Base-by-base conservation (phyloP, 2,329 filamentous ascomycete genomes). In the Pseudogymnoascus verrucosus region DNA sequence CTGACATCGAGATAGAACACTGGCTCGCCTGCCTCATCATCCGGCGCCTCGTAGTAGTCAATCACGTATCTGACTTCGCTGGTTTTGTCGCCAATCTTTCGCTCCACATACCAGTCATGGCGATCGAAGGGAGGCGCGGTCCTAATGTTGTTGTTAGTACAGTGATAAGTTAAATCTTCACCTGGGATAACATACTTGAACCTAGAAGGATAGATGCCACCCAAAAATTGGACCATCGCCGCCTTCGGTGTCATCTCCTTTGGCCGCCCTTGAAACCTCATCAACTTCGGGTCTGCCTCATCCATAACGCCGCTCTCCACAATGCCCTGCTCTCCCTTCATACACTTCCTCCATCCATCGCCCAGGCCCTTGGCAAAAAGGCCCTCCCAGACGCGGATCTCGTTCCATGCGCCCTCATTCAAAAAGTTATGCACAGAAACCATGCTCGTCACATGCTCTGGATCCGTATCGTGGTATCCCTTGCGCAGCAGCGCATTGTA, bases 401-500 rank as follows among this genome's bases (percentile, higher is more conserved):
- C 95, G 16, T 85, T 84, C 95, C 95, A 99, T 6, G 95, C 95
- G 67, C 95, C 95, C 76, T 99, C 95, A 75, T 99, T 99, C 65
- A 99, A 77, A 72, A 97, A 98, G 77, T 99, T 99, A 80, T 99
- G 95, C 10, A 98, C 91, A 0, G 91, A 89, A 5, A 99, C 95
- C 95, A 99, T 99, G 72, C 89, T 88, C 77, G 97, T 93, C 12
- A 99, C 93, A 3, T 93, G 92, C 19, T 93, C 95, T 63, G 91
- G 85, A 63, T 96, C 93, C 0, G 95, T 98, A 74, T 98, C 93
- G 0, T 89, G 92, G 77, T 97, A 95, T 64, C 95, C 95, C 77
- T 99, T 99, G 67, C 95, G 89, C 66, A 98, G 79, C 78, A 99
- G 89, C 6, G 95, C 95, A 73, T 99, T 98, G 82, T 98, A 99